These are phyloP conservation scores for Entelexis sorbosivorans DNA, from an alignment of 1,139 yeast genomes.

Conservation along the genomic window DNA sequence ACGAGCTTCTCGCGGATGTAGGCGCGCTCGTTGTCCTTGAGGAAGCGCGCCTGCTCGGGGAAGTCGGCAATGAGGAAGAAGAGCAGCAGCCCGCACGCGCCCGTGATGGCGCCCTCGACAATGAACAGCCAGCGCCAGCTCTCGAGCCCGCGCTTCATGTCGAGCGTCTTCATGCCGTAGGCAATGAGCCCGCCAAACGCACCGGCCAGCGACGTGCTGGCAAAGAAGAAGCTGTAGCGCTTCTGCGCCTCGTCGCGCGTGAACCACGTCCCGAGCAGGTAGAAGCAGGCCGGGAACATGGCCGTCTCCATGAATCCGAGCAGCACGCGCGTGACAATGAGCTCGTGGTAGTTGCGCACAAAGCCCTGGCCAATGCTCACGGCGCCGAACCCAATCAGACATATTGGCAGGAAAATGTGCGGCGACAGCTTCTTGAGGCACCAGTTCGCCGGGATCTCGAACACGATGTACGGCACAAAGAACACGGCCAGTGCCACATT, in stretches of 20 bases:
- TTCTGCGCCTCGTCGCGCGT: constrained; percentile 55
- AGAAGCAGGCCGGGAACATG: constrained; percentile 63
- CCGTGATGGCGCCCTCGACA: constrained; percentile 62
- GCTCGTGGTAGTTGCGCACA: constrained; percentile 46
- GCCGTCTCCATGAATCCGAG: constrained; percentile 59
- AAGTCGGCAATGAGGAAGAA: constrained; percentile 61
- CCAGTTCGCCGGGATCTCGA: constrained; percentile 58
- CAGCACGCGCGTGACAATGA: constrained; percentile 50
- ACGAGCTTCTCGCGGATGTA: constrained; percentile 38
- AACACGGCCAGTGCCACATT: constrained; percentile 52
- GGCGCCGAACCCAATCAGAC: constrained; percentile 46
- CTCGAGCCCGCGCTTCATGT: constrained; percentile 39
- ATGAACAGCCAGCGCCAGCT: constrained; percentile 73
- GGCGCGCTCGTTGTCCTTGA: constrained; percentile 34
- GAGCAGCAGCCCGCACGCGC: constrained; percentile 49
- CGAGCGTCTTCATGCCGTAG: constrained; percentile 44
- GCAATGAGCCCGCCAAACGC: constrained; percentile 76
- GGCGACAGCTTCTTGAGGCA: constrained; percentile 50
- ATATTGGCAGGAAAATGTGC: constrained; percentile 52
- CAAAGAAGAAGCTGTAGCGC: constrained; percentile 55
- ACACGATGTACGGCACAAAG: constrained; percentile 58
- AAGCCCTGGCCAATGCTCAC: constrained; percentile 58
- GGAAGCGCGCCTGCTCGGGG: constrained; percentile 51
- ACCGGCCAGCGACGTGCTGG: constrained; percentile 64
- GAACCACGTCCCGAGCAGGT: constrained; percentile 35